Percentiles rank a stretch among this genome's conserved stretches.
phyloP scores from a whole-genome alignment of 768 basidiomycete genomes.

The Melanogaster broomeanus region DNA sequence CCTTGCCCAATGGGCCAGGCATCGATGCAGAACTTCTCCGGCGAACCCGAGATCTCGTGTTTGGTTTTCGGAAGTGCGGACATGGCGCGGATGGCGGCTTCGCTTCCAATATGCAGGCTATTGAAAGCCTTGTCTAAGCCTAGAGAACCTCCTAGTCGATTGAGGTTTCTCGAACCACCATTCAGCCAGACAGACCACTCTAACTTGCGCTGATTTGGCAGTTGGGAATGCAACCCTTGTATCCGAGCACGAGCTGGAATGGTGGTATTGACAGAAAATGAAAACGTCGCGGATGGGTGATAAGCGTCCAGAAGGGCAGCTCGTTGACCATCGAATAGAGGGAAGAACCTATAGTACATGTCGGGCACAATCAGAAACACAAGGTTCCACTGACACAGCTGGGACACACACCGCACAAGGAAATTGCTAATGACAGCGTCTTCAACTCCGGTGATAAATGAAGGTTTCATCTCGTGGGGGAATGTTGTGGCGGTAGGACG shows the following conservation, averaged over 20 bases:
- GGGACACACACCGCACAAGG: constrained; percentile 63
- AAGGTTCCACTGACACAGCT: neutral
- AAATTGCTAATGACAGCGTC: constrained; percentile 70
- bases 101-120: constrained; percentile 72
- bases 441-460: constrained; percentile 77
- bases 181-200: constrained; percentile 75
- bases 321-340: constrained; percentile 79
- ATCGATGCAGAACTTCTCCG: constrained; percentile 87
- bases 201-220: constrained; percentile 84
- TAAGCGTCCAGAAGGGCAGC: constrained; percentile 70
- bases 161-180: constrained; percentile 76
- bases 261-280: constrained; percentile 81
- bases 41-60: constrained; percentile 78
- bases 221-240: constrained; percentile 62
- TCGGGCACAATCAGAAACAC: constrained; percentile 11
- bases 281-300: constrained; percentile 86
- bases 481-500: constrained; percentile 70
- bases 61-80: constrained; percentile 69
- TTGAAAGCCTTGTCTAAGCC: constrained; percentile 61
- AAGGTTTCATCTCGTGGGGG: constrained; percentile 71
- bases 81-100: constrained; percentile 62
- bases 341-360: constrained; percentile 68
- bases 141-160: constrained; percentile 58
- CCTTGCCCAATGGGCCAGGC: constrained; percentile 76
- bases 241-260: constrained; percentile 79